These are phyloP conservation scores for Picocystis salinarum DNA, from an alignment of 139 green algal species.

Conservation along the genomic window DNA sequence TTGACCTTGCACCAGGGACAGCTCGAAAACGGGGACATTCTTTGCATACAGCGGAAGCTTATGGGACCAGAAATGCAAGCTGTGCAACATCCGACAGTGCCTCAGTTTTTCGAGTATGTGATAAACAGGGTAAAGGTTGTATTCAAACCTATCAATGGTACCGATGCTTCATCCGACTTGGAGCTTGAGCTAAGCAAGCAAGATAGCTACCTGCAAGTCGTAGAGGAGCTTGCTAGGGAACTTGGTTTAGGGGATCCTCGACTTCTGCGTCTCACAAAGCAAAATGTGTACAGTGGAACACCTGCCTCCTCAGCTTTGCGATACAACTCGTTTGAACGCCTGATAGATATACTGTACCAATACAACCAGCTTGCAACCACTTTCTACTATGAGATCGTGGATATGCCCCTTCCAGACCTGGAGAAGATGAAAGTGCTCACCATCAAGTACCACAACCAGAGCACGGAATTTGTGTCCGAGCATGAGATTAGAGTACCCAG, in stretches of 20 bases:
- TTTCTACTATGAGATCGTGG: conserved; percentile 87
- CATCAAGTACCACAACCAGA: conserved; percentile 46
- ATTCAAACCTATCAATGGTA: too few species aligned
- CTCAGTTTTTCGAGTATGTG: conserved; percentile 52
- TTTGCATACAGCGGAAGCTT: conserved; percentile 48
- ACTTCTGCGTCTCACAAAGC: conserved; percentile 48
- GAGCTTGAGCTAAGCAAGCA: conserved; percentile 65
- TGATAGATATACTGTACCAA: conserved; percentile 46
- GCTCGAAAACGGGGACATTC: conserved; percentile 76
- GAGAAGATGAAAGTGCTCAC: conserved; percentile 36
- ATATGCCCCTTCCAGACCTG: conserved; percentile 56
- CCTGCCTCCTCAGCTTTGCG: too few species aligned
- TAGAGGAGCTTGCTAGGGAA: background rate
- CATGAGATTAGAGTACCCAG: conserved; percentile 49
- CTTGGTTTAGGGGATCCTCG: conserved; percentile 1
- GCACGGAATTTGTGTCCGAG: conserved; percentile 48
- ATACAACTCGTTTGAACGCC: too few species aligned
- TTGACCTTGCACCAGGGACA: conserved; percentile 15
- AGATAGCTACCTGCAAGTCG: conserved; percentile 62
- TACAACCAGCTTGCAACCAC: conserved; percentile 17
- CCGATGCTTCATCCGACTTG: conserved; percentile 43
- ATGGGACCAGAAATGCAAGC: conserved; percentile 3
- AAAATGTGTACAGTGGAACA: too few species aligned
- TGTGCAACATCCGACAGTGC: conserved; percentile 19
- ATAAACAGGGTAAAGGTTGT: too few species aligned